A percentile compares a stretch with the other conserved stretches of the same genome.
Evolutionary conservation across 1,284 basidiomycete species (phyloP).

Genomic region (Sporisorium iseilematis-ciliati): DNA sequence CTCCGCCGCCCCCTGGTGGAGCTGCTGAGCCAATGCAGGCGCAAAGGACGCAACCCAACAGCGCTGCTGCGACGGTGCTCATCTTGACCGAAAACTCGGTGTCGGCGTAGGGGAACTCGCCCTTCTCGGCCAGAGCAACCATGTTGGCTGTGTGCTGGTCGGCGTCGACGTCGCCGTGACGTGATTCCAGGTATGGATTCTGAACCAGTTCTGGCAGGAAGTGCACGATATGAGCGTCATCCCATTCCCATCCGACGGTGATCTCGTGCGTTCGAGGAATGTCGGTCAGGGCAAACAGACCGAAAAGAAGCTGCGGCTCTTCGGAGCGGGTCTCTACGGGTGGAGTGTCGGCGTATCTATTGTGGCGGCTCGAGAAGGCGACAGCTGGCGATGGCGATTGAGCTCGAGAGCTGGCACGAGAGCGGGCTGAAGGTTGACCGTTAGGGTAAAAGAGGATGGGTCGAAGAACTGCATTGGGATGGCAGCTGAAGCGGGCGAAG

Average conservation of each 20-base stretch:
- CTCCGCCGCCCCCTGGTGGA: conserved; percentile 57
- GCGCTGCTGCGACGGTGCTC: conserved; percentile 58
- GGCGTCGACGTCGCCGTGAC: conserved; percentile 25
- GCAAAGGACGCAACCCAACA: conserved; percentile 63
- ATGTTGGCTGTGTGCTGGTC: conserved; percentile 48
- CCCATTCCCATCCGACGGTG: conserved; percentile 95
- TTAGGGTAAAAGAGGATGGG: conserved; percentile 76
- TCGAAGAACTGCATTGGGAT: conserved; percentile 87
- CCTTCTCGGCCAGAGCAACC: conserved; percentile 53
- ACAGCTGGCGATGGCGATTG: conserved; percentile 25
- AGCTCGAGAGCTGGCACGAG: conserved; percentile 39
- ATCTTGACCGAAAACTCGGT: conserved; percentile 64
- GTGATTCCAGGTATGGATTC: conserved; percentile 60
- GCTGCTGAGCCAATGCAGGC: conserved; percentile 64
- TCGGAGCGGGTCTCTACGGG: conserved; percentile 58
- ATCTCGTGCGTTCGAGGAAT: conserved; percentile 86
- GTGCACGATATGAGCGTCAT: conserved; percentile 89
- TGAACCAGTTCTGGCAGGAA: conserved; percentile 79
- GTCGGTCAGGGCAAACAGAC: conserved; percentile 83
- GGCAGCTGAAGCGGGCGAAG: conserved; percentile 85
- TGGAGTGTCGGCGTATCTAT: conserved; percentile 49
- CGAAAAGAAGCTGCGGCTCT: conserved; percentile 78
- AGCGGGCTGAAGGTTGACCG: conserved; percentile 32
- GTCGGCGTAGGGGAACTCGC: conserved; percentile 66
- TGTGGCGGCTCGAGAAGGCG: conserved; percentile 18